Conservation (phyloP, 1,139 yeast genomes). For the Diutina catenulata region DNA sequence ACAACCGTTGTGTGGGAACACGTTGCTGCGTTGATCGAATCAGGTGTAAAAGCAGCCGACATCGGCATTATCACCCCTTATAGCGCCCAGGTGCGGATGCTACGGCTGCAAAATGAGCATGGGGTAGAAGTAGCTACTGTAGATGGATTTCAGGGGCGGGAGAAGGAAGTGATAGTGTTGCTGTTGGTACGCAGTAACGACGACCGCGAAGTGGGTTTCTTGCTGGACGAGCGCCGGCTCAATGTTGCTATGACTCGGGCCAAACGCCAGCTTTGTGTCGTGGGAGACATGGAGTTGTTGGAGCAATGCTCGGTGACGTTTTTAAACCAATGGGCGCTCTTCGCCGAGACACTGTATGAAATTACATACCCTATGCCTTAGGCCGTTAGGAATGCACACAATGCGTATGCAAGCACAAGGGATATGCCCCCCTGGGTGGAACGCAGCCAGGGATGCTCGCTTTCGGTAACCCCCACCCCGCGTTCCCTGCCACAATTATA, state of each 20-base stretch:
- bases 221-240: constrained; percentile 57
- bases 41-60: constrained; percentile 35
- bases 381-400: too few relatives aligned
- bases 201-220: constrained; percentile 57
- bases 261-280: constrained; percentile 68
- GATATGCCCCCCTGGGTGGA: too few relatives aligned
- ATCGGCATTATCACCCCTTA: constrained; percentile 88
- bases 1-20: constrained; percentile 49
- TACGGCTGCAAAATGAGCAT: constrained; percentile 30
- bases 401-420: too few relatives aligned
- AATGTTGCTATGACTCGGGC: constrained; percentile 93
- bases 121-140: constrained; percentile 34
- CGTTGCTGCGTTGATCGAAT: constrained; percentile 31
- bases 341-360: constrained; percentile 60
- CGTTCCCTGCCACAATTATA: too few relatives aligned
- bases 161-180: constrained; percentile 67
- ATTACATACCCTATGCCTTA: too few relatives aligned
- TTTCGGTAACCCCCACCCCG: too few relatives aligned
- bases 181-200: constrained; percentile 35
- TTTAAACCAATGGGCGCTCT: constrained; percentile 54
- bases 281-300: constrained; percentile 72
- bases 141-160: constrained; percentile 49
- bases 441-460: too few relatives aligned
- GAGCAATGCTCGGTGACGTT: constrained; percentile 31
- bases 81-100: constrained; percentile 65